Conservation (phyloP, 805 yeast species). For the Kuraishia floccosa region DNA sequence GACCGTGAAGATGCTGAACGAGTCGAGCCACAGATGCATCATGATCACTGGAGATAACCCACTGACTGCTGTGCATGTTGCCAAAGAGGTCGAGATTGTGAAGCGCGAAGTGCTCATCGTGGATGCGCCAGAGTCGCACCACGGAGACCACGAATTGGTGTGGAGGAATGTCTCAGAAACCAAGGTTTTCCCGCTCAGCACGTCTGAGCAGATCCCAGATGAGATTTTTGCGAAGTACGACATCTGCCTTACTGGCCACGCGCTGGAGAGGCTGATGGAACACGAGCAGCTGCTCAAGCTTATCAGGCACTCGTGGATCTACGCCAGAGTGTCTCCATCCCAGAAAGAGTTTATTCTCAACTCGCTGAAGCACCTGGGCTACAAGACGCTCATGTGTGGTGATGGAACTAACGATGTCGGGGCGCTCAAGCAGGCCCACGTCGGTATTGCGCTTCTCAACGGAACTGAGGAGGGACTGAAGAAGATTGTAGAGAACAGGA, state of each 20-base stretch:
- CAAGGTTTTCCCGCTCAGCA: slow-evolving; percentile 52
- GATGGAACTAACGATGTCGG: slow-evolving; percentile 99
- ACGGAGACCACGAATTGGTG: slow-evolving; percentile 46
- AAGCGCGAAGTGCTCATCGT: slow-evolving; percentile 76
- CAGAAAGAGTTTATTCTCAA: slow-evolving; percentile 90
- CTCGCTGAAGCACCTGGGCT: slow-evolving; percentile 77
- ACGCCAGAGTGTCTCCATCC: slow-evolving; percentile 93
- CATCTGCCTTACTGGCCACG: slow-evolving; percentile 89
- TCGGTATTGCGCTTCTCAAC: slow-evolving; percentile 94
- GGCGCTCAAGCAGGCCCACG: slow-evolving; percentile 96
- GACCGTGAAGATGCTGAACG: slow-evolving; percentile 85
- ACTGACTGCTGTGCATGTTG: slow-evolving; percentile 95
- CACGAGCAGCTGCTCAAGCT: slow-evolving; percentile 64
- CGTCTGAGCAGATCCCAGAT: slow-evolving; percentile 43
- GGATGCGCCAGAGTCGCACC: slow-evolving; percentile 72
- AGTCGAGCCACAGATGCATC: slow-evolving; percentile 87
- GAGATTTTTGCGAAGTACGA: slow-evolving; percentile 57
- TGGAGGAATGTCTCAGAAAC: slow-evolving; percentile 85
- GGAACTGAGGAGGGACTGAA: slow-evolving; percentile 94
- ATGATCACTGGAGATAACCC: slow-evolving; percentile 99
- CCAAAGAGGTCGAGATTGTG: slow-evolving; percentile 82
- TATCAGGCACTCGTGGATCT: slow-evolving; percentile 89
- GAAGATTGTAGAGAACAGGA: slow-evolving; percentile 75
- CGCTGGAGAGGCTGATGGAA: slow-evolving; percentile 52
- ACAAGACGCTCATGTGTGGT: slow-evolving; percentile 96